phyloP scores from a whole-genome alignment of 768 basidiomycete genomes.

The Lentinula lateritia region DNA sequence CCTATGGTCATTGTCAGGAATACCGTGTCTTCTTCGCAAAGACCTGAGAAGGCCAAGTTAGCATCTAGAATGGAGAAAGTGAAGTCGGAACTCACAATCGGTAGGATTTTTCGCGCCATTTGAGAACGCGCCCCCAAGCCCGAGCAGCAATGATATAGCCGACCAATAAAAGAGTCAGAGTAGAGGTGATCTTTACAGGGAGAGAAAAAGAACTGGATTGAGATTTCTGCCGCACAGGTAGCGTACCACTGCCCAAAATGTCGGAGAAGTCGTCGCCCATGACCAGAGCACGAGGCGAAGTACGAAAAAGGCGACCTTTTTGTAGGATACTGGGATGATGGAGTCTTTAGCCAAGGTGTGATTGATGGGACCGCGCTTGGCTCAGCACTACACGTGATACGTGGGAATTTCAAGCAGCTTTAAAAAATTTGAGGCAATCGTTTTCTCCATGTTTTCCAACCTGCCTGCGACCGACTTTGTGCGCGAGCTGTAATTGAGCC shows the following conservation, averaged over 20 bases:
- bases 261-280: conserved; percentile 70
- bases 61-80: neutral
- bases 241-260: conserved; percentile 58
- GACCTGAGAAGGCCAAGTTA: conserved; percentile 35
- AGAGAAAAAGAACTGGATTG: conserved; percentile 31
- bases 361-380: neutral
- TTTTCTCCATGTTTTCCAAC: neutral
- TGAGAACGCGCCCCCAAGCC: conserved; percentile 41
- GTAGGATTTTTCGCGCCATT: conserved; percentile 59
- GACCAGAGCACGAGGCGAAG: conserved; percentile 17
- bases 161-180: conserved; percentile 29
- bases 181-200: conserved; percentile 30
- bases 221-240: conserved; percentile 28
- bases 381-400: neutral
- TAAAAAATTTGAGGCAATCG: neutral
- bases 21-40: conserved; percentile 73
- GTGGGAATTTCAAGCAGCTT: neutral
- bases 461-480: too few species aligned
- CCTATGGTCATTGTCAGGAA: conserved; percentile 76
- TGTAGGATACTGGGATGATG: conserved; percentile 5
- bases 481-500: too few species aligned
- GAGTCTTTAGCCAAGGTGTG: conserved; percentile 12
- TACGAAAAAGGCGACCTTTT: conserved; percentile 14
- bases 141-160: conserved; percentile 31
- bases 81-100: conserved; percentile 43